Evolutionary conservation across 257 asterid species (phyloP).

Genomic region (Solanum dulcamara): DNA sequence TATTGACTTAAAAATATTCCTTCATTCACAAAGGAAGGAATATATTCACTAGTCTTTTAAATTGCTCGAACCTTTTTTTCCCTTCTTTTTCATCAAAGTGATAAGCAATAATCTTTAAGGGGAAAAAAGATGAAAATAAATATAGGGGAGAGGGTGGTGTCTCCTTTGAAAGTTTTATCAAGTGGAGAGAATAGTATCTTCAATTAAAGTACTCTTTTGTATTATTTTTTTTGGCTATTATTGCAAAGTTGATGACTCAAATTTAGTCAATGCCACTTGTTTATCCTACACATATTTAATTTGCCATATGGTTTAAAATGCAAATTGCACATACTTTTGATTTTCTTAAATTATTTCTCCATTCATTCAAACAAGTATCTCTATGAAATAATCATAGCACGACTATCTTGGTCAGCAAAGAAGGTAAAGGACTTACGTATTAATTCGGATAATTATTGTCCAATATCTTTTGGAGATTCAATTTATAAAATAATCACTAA

Average conservation of each 20-base stretch:
- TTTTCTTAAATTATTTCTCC: not conserved
- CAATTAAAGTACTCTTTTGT: not conserved
- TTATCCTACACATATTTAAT: not conserved
- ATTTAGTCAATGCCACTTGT: not conserved
- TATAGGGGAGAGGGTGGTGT: not conserved
- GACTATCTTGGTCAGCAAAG: not conserved
- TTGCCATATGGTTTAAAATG: not conserved
- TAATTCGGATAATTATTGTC: not conserved
- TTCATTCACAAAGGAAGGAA: not conserved
- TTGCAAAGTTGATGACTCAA: not conserved
- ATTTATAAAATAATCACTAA: not conserved
- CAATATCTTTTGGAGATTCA: not conserved
- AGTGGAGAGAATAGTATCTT: not conserved
- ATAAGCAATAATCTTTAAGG: not conserved
- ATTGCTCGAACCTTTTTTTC: not conserved
- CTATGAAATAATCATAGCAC: not conserved
- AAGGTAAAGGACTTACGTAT: not conserved
- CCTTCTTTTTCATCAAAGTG: not conserved
- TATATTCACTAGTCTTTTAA: constrained; percentile 1
- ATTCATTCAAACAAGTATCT: not conserved
- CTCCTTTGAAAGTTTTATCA: not conserved
- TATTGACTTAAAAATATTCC: not conserved
- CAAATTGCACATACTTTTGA: not conserved
- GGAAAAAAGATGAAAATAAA: not conserved
- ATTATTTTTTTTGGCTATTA: not conserved